These are phyloP conservation scores for Aspergillus pseudoterreus DNA, from an alignment of 2,329 filamentous ascomycete species.

Conservation along the genomic window DNA sequence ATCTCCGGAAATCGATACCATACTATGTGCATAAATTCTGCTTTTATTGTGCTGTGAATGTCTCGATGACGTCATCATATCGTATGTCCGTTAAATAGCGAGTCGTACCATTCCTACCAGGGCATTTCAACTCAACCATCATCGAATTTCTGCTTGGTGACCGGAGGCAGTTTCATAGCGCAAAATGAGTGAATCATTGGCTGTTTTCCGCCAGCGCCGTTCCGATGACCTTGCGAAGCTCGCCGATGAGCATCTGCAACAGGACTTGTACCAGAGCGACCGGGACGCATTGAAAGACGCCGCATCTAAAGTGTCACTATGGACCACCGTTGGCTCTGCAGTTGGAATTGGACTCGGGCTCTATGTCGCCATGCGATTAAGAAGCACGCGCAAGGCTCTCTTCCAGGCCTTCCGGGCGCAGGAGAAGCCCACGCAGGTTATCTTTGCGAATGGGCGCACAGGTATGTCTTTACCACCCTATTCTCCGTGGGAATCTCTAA, in stretches of 20 bases:
- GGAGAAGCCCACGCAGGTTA: constrained; percentile 60
- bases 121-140: background rate
- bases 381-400: constrained; percentile 54
- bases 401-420: constrained; percentile 59
- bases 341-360: constrained; percentile 59
- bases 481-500: too few relatives aligned
- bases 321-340: constrained; percentile 57
- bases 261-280: constrained; percentile 57
- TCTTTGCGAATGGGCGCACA: constrained; percentile 59
- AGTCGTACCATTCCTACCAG: too few relatives aligned
- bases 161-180: background rate
- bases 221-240: constrained; percentile 52
- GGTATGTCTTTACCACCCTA: constrained; percentile 33
- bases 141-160: background rate
- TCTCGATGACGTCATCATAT: too few relatives aligned
- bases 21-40: too few relatives aligned
- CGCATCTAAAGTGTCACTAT: constrained; percentile 51
- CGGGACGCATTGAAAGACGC: constrained; percentile 56
- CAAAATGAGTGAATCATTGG: constrained; percentile 42
- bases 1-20: too few relatives aligned
- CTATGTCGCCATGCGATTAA: constrained; percentile 55
- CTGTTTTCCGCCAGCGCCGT: constrained; percentile 45
- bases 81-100: too few relatives aligned
- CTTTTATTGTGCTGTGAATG: too few relatives aligned
- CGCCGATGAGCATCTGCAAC: constrained; percentile 56